Conservation (phyloP, 371 early-diverging fungal genomes). For the Syncephalis fuscata region DNA sequence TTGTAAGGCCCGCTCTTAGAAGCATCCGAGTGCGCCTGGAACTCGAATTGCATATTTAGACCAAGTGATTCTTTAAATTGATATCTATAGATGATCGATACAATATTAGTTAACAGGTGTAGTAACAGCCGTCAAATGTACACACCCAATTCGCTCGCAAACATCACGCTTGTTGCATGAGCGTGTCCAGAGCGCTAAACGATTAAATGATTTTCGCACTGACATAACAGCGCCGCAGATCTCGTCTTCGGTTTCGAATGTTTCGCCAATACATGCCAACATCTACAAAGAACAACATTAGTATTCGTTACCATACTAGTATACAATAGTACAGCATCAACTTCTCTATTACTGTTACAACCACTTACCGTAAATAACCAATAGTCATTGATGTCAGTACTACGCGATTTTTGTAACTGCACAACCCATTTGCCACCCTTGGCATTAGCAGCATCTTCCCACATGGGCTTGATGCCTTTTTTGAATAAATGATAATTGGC, state of each 20-base stretch:
- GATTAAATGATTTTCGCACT: conserved; percentile 60
- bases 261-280: conserved; percentile 84
- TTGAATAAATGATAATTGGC: conserved; percentile 96
- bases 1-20: conserved; percentile 7
- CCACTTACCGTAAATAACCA: conserved; percentile 69
- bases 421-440: conserved; percentile 95
- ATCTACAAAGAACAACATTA: conserved; percentile 20
- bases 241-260: conserved; percentile 59
- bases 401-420: conserved; percentile 54
- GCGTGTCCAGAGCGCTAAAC: conserved; percentile 84
- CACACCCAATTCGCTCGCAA: conserved; percentile 46
- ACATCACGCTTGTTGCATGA: conserved; percentile 44
- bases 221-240: conserved; percentile 87
- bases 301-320: too few relatives aligned
- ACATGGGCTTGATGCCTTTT: conserved; percentile 93
- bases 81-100: too few relatives aligned
- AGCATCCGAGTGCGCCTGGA: conserved; percentile 18
- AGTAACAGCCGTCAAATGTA: too few relatives aligned
- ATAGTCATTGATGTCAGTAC: conserved; percentile 54
- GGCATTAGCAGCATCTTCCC: conserved; percentile 97
- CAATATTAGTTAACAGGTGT: too few relatives aligned
- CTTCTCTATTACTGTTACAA: too few relatives aligned
- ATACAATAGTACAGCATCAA: too few relatives aligned
- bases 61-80: conserved; percentile 32
- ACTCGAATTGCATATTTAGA: conserved; percentile 14